Conservation (phyloP, 1,284 basidiomycete genomes). For the Schizophyllum commune region DNA sequence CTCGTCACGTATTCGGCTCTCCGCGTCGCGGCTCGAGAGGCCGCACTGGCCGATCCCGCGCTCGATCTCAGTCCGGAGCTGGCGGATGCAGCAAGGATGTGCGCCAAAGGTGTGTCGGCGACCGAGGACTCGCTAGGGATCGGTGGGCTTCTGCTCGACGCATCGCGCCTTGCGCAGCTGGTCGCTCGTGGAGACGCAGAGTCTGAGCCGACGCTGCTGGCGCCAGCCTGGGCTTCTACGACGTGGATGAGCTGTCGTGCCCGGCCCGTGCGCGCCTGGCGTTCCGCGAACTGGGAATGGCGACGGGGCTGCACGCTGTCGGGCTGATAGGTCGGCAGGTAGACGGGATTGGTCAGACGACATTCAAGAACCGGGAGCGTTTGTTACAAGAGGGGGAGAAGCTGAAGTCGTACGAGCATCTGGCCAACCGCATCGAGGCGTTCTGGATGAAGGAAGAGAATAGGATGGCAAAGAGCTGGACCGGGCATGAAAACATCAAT, state of each 20-base stretch:
- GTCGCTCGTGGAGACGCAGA: neutral
- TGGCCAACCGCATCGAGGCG: constrained; percentile 11
- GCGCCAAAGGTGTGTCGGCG: neutral
- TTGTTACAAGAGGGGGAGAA: neutral
- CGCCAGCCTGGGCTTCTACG: neutral
- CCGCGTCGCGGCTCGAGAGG: neutral
- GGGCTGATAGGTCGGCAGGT: neutral
- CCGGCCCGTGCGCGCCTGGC: neutral
- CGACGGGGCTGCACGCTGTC: neutral
- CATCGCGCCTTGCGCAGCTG: neutral
- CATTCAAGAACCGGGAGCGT: neutral
- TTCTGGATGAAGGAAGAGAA: constrained; percentile 7
- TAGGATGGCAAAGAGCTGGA: constrained; percentile 5
- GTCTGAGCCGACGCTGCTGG: neutral
- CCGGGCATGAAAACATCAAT: neutral
- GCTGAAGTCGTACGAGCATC: constrained; percentile 1
- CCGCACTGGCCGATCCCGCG: neutral
- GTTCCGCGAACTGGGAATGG: neutral
- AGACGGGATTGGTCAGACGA: neutral
- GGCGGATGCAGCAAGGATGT: neutral
- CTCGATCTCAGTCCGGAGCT: neutral
- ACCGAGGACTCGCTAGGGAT: neutral
- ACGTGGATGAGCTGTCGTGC: neutral
- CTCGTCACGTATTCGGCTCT: neutral
- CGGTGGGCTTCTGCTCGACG: neutral